A percentile compares a stretch with the other conserved stretches of the same genome.
These are phyloP conservation scores for Neurospora sp. DNA, from an alignment of 2,329 filamentous ascomycete genomes.

Conservation along the genomic window DNA sequence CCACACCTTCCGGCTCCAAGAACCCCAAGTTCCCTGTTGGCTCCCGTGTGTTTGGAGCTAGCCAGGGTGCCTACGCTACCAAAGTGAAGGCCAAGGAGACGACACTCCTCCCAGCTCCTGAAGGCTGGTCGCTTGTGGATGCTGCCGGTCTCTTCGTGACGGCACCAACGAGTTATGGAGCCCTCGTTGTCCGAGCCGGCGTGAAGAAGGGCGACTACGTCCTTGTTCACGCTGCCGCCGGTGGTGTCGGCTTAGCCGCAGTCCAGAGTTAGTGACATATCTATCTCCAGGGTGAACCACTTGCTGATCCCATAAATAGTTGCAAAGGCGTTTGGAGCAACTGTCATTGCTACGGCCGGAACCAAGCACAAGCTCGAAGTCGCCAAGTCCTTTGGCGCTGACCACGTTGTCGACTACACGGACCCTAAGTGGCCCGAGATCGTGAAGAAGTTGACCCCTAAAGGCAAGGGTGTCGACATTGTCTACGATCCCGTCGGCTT, in stretches of 20 bases:
- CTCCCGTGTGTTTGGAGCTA: conserved; percentile 75
- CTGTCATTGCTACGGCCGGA: conserved; percentile 85
- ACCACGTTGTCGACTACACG: conserved; percentile 71
- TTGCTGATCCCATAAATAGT: conserved; percentile 30
- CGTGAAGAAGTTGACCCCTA: conserved; percentile 70
- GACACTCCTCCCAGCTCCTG: conserved; percentile 61
- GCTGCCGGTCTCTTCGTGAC: conserved; percentile 88
- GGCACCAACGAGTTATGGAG: conserved; percentile 80
- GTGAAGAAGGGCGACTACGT: conserved; percentile 77
- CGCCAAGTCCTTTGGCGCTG: conserved; percentile 71
- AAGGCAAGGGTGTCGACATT: conserved; percentile 69
- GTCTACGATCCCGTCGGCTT: conserved; percentile 92
- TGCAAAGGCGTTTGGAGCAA: conserved; percentile 84
- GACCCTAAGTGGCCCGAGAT: conserved; percentile 51
- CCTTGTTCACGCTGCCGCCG: conserved; percentile 83
- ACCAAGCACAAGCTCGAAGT: conserved; percentile 70
- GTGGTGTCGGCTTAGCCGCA: conserved; percentile 81
- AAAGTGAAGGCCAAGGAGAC: conserved; percentile 58
- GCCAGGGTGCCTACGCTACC: conserved; percentile 79
- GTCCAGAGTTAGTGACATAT: conserved; percentile 52
- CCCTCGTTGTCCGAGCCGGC: conserved; percentile 65
- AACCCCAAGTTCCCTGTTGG: conserved; percentile 62
- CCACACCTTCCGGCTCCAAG: conserved; percentile 44
- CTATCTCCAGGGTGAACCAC: neutral
- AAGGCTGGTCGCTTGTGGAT: conserved; percentile 73